Evolutionary conservation across 768 basidiomycete species (phyloP).

Genomic region (Suillus placidus): DNA sequence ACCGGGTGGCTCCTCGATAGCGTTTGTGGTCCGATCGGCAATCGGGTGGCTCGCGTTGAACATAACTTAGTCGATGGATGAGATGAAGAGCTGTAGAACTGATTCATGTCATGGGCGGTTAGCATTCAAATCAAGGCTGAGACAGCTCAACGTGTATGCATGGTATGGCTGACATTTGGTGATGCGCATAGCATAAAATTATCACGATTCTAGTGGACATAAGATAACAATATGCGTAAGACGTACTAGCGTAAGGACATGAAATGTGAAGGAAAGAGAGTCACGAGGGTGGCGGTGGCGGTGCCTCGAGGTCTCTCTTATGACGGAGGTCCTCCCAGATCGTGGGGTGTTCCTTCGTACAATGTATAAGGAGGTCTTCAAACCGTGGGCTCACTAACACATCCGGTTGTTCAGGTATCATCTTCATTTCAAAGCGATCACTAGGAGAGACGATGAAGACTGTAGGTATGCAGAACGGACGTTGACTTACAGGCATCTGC

Average conservation of each 20-base stretch:
- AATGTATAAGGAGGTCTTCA: conserved; percentile 52
- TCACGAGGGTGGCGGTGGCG: not conserved
- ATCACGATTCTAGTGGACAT: conserved; percentile 17
- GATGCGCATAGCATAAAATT: conserved; percentile 15
- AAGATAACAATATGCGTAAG: conserved; percentile 18
- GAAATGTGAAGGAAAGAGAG: not conserved
- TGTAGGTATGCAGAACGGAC: not conserved
- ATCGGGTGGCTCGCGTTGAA: not conserved
- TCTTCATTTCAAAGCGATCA: conserved; percentile 27
- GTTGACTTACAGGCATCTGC: conserved; percentile 53
- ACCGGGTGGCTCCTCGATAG: conserved; percentile 35
- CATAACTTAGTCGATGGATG: not conserved
- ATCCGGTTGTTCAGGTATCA: conserved; percentile 34
- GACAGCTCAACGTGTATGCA: not conserved
- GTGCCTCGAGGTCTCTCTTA: conserved; percentile 18
- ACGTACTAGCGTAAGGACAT: conserved; percentile 8
- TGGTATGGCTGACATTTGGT: not conserved
- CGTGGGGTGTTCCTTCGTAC: conserved; percentile 47
- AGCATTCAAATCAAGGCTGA: not conserved
- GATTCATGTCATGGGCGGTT: not conserved
- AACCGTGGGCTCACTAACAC: conserved; percentile 32
- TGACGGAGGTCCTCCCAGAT: conserved; percentile 49
- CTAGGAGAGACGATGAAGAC: conserved; percentile 15
- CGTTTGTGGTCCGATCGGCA: conserved; percentile 20
- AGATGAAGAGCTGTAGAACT: not conserved